Base-by-base conservation (phyloP, 1,284 basidiomycete genomes). In the Leccinum fallax region DNA sequence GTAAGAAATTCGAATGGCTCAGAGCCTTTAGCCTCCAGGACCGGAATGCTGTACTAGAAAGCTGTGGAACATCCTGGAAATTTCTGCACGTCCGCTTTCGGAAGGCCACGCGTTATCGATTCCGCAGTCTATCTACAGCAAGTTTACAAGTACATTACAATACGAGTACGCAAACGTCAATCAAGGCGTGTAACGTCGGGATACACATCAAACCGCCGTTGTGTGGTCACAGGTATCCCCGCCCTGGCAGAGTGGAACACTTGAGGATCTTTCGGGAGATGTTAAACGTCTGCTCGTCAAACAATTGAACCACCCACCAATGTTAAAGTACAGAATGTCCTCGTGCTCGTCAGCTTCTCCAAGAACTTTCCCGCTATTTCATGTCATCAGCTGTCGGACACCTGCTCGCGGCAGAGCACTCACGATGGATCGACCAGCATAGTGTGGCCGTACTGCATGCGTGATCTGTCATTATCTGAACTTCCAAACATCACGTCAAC, bases 141-240 rank as follows among this genome's bases (percentile, higher is more conserved):
- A 19, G 7, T 36, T 36, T 15, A 36, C 34, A 36, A 36, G 36
- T 36, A 36, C 36, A 36, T 15, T 13, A 34, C 13, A 36, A 34
- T 36, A 48, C 46, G 43, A 19, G 43, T 48, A 48, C 19, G 19
- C 11, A 21, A 4, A 19, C n/a, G 11, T 48, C 46, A 48, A 21
- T 21, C 46, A 48, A 13, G 11, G 46, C 13, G 46, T 46, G 43
- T 46, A 55, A 96, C 86, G 73, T 96, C 90, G 5, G 84, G 80
- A 74, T 97, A 98, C 57, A 97, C 93, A 77, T 97, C 95, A 73
- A 97, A 97, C 60, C 95, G 85, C 62, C 95, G 79, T 76, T 98
- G 96, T 24, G 80, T 84, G 1, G 93, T 95, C 19, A 98, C 92
- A 13, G 95, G 95, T 60, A 97, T 92, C 13, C 92, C 92, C 59